Conservation (phyloP, 306 rosid genomes). For the Ceratonia siliqua region DNA sequence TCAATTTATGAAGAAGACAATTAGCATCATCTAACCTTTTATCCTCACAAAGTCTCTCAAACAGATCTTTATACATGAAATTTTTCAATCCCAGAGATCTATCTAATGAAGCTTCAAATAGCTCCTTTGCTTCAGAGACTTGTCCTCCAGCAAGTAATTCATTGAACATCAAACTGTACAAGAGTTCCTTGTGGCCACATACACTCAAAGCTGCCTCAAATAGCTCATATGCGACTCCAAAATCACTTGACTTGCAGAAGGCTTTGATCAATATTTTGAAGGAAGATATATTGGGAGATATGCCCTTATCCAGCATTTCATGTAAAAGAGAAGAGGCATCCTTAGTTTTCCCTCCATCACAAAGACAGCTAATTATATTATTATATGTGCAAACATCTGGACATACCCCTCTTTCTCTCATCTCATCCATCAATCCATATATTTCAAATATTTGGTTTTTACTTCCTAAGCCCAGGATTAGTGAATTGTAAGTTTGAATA, state of each 20-base stretch:
- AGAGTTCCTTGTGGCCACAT: slow-evolving; percentile 77
- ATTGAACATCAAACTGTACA: slow-evolving; percentile 83
- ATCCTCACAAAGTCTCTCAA: slow-evolving; percentile 70
- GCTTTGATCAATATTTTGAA: slow-evolving; percentile 76
- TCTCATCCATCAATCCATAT: slow-evolving; percentile 89
- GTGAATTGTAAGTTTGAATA: slow-evolving; percentile 86
- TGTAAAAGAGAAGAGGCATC: slow-evolving; percentile 85
- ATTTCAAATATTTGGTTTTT: slow-evolving; percentile 83
- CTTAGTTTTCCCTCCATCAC: slow-evolving; percentile 69
- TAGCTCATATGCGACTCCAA: slow-evolving; percentile 61
- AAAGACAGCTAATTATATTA: slow-evolving; percentile 68
- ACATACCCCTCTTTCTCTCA: slow-evolving; percentile 77
- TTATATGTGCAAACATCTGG: slow-evolving; percentile 78
- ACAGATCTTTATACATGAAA: slow-evolving; percentile 71
- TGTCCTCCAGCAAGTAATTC: slow-evolving; percentile 70
- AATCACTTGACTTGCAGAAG: slow-evolving; percentile 67
- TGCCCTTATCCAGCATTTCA: slow-evolving; percentile 85
- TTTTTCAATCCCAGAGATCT: slow-evolving; percentile 56
- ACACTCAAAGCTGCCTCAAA: slow-evolving; percentile 63
- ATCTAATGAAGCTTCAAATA: slow-evolving; percentile 73
- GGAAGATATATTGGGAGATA: slow-evolving; percentile 74
- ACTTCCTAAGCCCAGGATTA: slow-evolving; percentile 74
- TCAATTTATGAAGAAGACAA: slow-evolving; percentile 59
- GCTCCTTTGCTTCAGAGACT: slow-evolving; percentile 62
- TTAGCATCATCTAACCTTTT: slow-evolving; percentile 75